These are phyloP conservation scores for Arthrobotrys musiformis DNA, from an alignment of 2,329 filamentous ascomycete genomes.

Conservation along the genomic window DNA sequence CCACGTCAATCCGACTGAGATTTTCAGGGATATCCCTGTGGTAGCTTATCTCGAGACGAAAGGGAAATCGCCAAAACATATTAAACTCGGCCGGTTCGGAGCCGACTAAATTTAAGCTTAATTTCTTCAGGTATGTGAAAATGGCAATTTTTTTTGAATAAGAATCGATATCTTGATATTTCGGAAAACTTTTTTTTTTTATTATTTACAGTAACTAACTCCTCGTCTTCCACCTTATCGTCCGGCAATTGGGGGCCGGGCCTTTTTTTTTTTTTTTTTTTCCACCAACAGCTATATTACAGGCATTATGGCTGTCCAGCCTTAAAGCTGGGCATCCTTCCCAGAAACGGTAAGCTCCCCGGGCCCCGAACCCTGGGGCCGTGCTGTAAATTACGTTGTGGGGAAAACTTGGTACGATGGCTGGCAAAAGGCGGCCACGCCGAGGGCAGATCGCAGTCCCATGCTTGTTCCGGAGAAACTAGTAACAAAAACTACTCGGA, in stretches of 20 bases:
- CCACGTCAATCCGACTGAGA: neutral
- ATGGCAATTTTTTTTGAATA: too few species aligned
- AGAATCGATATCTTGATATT: too few species aligned
- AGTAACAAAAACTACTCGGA: neutral
- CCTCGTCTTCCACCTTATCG: too few species aligned
- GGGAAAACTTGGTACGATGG: too few species aligned
- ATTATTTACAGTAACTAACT: too few species aligned
- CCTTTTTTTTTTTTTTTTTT: too few species aligned
- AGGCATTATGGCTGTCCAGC: neutral
- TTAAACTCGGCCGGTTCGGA: neutral
- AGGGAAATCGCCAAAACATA: neutral
- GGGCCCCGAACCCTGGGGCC: neutral
- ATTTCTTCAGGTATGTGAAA: too few species aligned
- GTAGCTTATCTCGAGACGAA: neutral
- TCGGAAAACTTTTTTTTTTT: too few species aligned
- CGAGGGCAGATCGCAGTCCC: neutral
- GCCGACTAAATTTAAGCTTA: neutral
- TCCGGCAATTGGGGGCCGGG: neutral
- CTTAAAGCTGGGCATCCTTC: neutral
- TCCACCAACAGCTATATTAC: neutral
- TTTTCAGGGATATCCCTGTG: slow-evolving; percentile 14
- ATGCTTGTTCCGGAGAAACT: neutral
- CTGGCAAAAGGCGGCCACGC: neutral
- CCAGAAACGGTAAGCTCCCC: neutral
- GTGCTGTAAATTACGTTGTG: neutral